phyloP scores from a whole-genome alignment of 2,329 filamentous ascomycete genomes.

The Cytospora paraplurivora region DNA sequence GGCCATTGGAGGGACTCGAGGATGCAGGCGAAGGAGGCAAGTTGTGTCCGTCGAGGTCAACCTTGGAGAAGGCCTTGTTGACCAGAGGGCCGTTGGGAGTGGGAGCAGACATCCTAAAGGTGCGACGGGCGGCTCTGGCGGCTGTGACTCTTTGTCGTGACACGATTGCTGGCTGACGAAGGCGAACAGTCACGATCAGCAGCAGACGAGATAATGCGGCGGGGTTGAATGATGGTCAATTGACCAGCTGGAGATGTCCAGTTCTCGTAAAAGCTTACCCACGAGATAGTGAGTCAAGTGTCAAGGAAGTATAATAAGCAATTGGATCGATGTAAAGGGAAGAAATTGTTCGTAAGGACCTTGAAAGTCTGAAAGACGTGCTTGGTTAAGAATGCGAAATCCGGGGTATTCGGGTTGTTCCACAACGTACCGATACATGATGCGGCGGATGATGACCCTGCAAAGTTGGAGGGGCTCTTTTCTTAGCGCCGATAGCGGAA shows the following conservation, averaged over 20 bases:
- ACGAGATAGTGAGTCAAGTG: not conserved
- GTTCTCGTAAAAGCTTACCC: not conserved
- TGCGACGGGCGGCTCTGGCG: not conserved
- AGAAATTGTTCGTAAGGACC: not conserved
- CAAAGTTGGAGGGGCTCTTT: constrained; percentile 5
- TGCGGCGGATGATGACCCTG: not conserved
- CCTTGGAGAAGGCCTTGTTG: constrained; percentile 54
- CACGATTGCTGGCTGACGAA: constrained; percentile 7
- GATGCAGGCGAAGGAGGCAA: constrained; percentile 90
- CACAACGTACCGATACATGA: constrained; percentile 18
- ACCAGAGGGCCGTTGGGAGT: constrained; percentile 16
- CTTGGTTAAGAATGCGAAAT: constrained; percentile 7
- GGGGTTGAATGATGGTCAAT: constrained; percentile 3
- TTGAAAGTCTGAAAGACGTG: not conserved
- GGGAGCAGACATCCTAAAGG: constrained; percentile 22
- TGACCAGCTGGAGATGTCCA: constrained; percentile 7
- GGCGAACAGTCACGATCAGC: constrained; percentile 16
- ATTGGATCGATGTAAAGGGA: not conserved
- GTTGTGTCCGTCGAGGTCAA: constrained; percentile 82
- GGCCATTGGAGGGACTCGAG: constrained; percentile 82
- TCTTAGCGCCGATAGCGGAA: constrained; percentile 18
- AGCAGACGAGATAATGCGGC: constrained; percentile 13
- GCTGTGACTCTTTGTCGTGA: constrained; percentile 9
- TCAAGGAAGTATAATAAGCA: not conserved
- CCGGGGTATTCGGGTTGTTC: constrained; percentile 18